Base-by-base conservation (phyloP, 2,329 filamentous ascomycete genomes). In the Aspergillus pseudotamarii region DNA sequence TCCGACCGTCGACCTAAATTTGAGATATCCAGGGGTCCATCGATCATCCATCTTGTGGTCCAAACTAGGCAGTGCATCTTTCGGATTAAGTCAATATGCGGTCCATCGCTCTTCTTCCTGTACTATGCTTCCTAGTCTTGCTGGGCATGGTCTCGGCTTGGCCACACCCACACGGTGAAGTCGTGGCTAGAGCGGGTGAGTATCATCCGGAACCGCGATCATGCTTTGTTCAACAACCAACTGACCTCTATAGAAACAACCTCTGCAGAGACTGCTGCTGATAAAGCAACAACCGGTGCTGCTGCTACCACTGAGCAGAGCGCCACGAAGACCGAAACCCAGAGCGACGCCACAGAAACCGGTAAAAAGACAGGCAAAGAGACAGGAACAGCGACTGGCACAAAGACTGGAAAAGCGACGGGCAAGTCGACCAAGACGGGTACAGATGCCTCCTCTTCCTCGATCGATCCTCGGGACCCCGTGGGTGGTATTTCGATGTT, bases 401-500 rank as follows among this genome's bases (percentile, higher is more conserved):
- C 38, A 41, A n/a, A 41, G 3, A 41, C 38, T 41, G 38, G 38
- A 41, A 41, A n/a, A 41, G 59, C 59, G 21, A 66, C 48, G 12
- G 62, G 53, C 51, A 66, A 68, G 36, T 48, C 66, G 9, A 70
- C 63, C 32, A 72, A 71, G 54, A 69, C 67, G 16, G 60, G 62
- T 16, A 21, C 43, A 4, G 68, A 70, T 41, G 66, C 65, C 12
- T 71, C 76, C 23, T 73, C 71, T 6, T 80, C 75, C 61, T 80
- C 78, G 11, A 84, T 86, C 72, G 83, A 88, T 66, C 75, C 84
- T 57, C 81, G 84, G 60, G 73, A 83, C 19, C 84, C 83, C 26
- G 81, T 85, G 3, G 88, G 88, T 53, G 88, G 87, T 59, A 80
- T 90, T 60, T 80, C 82, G 51, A 87, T 90, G 85, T 79, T 89